phyloP scores from a whole-genome alignment of 2,329 filamentous ascomycete genomes.

The Scorias spongiosa region DNA sequence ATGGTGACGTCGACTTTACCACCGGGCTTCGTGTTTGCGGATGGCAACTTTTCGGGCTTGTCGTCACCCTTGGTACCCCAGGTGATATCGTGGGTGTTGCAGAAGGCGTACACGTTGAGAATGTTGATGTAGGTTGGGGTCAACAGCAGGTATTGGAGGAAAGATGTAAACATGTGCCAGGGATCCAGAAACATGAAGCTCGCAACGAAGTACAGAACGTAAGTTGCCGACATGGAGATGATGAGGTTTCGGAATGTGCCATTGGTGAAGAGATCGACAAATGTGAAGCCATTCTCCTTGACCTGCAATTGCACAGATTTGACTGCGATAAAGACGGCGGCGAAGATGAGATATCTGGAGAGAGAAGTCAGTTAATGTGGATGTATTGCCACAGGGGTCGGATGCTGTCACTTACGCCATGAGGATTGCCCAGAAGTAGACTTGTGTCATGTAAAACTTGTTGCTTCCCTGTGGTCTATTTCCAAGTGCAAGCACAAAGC shows the following conservation, averaged over 20 bases:
- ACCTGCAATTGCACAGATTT: slow-evolving; percentile 65
- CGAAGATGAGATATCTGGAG: slow-evolving; percentile 72
- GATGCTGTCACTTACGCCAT: slow-evolving; percentile 58
- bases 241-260: slow-evolving; percentile 85
- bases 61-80: slow-evolving; percentile 99
- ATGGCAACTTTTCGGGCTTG: slow-evolving; percentile 83
- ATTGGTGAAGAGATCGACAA: slow-evolving; percentile 67
- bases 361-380: slow-evolving; percentile 1
- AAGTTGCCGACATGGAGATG: slow-evolving; percentile 81
- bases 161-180: slow-evolving; percentile 99
- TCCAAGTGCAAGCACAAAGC: slow-evolving; percentile 86
- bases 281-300: slow-evolving; percentile 44
- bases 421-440: slow-evolving; percentile 94
- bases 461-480: slow-evolving; percentile 92
- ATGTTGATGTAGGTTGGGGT: slow-evolving; percentile 99
- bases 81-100: slow-evolving; percentile 99
- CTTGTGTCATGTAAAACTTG: slow-evolving; percentile 88
- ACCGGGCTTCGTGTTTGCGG: slow-evolving; percentile 80
- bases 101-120: slow-evolving; percentile 97
- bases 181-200: slow-evolving; percentile 97
- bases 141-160: slow-evolving; percentile 79
- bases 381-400: not conserved
- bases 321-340: slow-evolving; percentile 86
- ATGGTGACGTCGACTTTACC: slow-evolving; percentile 85
- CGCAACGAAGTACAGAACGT: slow-evolving; percentile 90